A percentile compares a stretch with the other conserved stretches of the same genome.
Evolutionary conservation across 2,329 filamentous ascomycete genomes (phyloP).

Genomic region (Penicillium sp.): DNA sequence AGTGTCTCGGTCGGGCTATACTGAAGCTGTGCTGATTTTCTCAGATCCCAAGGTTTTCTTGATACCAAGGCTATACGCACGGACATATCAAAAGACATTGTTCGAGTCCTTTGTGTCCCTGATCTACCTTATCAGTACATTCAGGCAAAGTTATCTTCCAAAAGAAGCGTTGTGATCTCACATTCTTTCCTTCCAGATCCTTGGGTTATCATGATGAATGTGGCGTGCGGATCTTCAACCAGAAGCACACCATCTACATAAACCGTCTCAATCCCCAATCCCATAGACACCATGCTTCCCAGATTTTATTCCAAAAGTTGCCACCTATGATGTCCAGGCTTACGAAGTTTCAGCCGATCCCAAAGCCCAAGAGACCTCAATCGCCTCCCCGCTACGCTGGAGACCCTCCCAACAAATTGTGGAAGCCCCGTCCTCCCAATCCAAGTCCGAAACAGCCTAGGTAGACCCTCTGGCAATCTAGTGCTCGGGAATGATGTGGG

Average conservation of each 20-base stretch:
- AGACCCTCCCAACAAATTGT: neutral
- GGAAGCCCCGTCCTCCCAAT: neutral
- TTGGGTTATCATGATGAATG: neutral
- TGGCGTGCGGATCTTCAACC: no score
- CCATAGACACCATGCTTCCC: no score
- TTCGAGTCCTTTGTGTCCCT: neutral
- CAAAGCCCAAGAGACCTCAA: neutral
- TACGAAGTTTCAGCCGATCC: neutral
- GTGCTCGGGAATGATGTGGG: neutral
- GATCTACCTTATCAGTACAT: neutral
- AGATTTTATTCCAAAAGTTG: neutral
- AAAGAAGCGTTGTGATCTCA: no score
- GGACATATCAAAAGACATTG: neutral
- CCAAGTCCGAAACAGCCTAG: neutral
- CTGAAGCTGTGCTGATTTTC: no score
- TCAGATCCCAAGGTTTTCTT: no score
- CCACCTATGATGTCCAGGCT: neutral
- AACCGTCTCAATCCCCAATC: no score
- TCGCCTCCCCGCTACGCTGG: neutral
- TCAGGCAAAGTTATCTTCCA: no score
- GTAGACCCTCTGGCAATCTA: neutral
- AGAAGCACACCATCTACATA: no score
- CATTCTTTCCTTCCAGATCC: neutral
- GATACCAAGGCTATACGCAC: no score
- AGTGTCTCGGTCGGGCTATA: no score